Base-by-base conservation (phyloP, 331 rosid species). In the Phaseolus coccineus region DNA sequence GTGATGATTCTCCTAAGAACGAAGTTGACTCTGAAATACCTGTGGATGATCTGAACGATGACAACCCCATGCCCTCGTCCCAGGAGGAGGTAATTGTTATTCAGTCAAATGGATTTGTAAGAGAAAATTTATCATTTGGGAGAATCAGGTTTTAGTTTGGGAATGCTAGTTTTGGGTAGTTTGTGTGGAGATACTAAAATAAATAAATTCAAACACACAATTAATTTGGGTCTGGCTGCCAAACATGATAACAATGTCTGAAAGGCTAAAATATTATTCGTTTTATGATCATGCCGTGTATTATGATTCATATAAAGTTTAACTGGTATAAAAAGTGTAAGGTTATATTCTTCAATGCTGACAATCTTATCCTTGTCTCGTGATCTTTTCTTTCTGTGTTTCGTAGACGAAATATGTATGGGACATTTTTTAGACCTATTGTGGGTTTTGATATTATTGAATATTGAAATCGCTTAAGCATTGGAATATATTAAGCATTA, bases 61-160 rank as follows among this genome's bases (percentile, higher is more conserved):
- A 82, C 51, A 85, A 57, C 75, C 80, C 86, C 42, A 87, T 93
- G 92, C 97, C 98, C 76, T 90, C 98, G 4, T 74, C 89, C n/a
- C 84, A 88, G 28, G 82, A 91, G 83, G 94, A 95, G 98, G 99
- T 95, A 79, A 73, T 53, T 62, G n/a, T 67, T 68, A 71, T 74
- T 31, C 14, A 12, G 13, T 62, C 8, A 5, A 71, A 62, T 72
- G 24, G 25, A n/a, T 71, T 62, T 47, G 53, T 39, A 4, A 24
- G 33, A 39, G 47, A 16, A 27, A 40, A 10, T 7, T 8, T 39
- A 3, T 25, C 28, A 58, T 62, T 71, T 53, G 56, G 27, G 30
- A 25, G 14, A 40, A 30, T 52, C 58, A 64, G 52, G 14, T 51
- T 52, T 62, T 40, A 9, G 27, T 57, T 81, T 74, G 30, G 61